Evolutionary conservation across 352 stramenopile species (phyloP).

Genomic region (Thalassiosira mediterranea): DNA sequence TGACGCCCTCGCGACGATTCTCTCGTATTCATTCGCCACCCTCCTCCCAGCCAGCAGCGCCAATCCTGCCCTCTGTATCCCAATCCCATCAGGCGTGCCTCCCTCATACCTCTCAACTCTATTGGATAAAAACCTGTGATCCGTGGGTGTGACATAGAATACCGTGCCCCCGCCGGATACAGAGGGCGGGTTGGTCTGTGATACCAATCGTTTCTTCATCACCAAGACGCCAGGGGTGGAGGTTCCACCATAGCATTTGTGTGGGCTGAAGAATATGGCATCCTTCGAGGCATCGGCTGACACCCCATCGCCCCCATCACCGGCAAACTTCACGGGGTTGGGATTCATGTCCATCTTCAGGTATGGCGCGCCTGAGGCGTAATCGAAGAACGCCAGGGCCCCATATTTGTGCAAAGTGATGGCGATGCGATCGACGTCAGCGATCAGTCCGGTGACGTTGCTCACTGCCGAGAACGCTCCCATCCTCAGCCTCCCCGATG

Average conservation of each 20-base stretch:
- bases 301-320: conserved; percentile 22
- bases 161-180: conserved; percentile 79
- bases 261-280: conserved; percentile 93
- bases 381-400: conserved; percentile 94
- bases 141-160: conserved; percentile 88
- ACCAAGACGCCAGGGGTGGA: conserved; percentile 92
- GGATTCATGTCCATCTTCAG: conserved; percentile 95
- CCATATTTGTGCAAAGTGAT: conserved; percentile 90
- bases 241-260: conserved; percentile 95
- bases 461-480: conserved; percentile 91
- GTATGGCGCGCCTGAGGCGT: conserved; percentile 93
- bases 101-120: conserved; percentile 94
- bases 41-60: conserved; percentile 89
- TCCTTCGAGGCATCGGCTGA: conserved; percentile 85
- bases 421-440: conserved; percentile 90
- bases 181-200: conserved; percentile 69
- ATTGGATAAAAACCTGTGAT: conserved; percentile 90
- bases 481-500: conserved; percentile 74
- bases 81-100: conserved; percentile 93
- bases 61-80: conserved; percentile 91
- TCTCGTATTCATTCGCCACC: conserved; percentile 60
- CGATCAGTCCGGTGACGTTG: conserved; percentile 94
- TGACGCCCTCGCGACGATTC: conserved; percentile 28
- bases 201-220: conserved; percentile 89
- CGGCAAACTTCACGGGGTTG: conserved; percentile 28